phyloP scores from a whole-genome alignment of 805 yeast species.

The Cyberlindnera meyerae region DNA sequence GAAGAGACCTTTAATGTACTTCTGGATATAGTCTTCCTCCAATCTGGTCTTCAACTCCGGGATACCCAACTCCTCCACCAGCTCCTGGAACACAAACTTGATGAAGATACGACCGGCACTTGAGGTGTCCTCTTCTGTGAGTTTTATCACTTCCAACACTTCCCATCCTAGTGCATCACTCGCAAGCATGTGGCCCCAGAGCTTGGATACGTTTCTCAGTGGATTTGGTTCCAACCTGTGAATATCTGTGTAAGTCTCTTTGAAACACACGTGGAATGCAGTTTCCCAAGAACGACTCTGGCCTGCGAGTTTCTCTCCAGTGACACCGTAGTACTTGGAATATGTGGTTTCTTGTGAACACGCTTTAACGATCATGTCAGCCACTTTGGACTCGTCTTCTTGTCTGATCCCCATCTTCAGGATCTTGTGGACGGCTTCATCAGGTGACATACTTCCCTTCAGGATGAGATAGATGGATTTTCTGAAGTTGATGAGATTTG shows the following conservation, averaged over 20 bases:
- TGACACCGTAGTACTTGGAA: constrained; percentile 76
- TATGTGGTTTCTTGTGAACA: constrained; percentile 85
- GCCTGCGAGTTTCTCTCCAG: constrained; percentile 60
- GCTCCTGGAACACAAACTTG: constrained; percentile 73
- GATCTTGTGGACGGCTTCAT: constrained; percentile 88
- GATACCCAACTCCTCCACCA: constrained; percentile 73
- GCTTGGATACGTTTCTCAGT: constrained; percentile 71
- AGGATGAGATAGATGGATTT: constrained; percentile 76
- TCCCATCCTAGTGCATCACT: constrained; percentile 65
- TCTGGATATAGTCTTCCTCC: constrained; percentile 46
- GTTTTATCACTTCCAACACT: constrained; percentile 45
- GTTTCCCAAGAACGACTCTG: constrained; percentile 51
- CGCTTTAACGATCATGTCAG: constrained; percentile 71
- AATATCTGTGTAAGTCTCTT: constrained; percentile 47
- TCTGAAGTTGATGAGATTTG: constrained; percentile 58
- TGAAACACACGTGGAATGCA: constrained; percentile 50
- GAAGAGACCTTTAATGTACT: constrained; percentile 53
- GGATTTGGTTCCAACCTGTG: constrained; percentile 70
- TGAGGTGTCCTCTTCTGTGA: constrained; percentile 72
- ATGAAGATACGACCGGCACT: constrained; percentile 76
- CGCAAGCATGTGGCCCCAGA: constrained; percentile 82
- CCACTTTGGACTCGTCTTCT: constrained; percentile 47
- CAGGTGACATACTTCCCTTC: constrained; percentile 86
- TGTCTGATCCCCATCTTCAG: constrained; percentile 42
- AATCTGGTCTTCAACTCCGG: constrained; percentile 44